These are phyloP conservation scores for Suillus hirtellus DNA, from an alignment of 768 basidiomycete species.

Conservation along the genomic window DNA sequence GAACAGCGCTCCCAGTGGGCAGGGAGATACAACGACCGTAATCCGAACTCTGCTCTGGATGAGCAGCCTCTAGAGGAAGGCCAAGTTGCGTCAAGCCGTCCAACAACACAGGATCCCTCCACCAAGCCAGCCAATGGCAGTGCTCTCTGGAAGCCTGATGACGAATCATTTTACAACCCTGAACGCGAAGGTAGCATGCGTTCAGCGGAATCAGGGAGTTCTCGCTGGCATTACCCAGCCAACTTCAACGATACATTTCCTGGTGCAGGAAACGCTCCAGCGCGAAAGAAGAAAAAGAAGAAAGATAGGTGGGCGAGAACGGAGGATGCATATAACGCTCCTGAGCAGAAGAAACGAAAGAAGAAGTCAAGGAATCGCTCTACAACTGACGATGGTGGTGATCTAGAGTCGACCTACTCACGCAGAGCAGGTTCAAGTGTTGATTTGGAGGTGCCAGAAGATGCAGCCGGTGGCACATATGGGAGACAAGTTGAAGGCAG, in stretches of 20 bases:
- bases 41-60: constrained; percentile 67
- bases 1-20: constrained; percentile 87
- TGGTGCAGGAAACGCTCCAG: constrained; percentile 40
- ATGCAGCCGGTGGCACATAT: constrained; percentile 69
- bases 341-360: constrained; percentile 57
- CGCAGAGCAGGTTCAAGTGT: constrained; percentile 36
- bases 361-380: constrained; percentile 59
- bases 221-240: constrained; percentile 84
- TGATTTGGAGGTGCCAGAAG: constrained; percentile 62
- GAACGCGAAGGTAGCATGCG: constrained; percentile 39
- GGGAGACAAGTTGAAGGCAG: constrained; percentile 23
- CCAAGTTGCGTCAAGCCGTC: constrained; percentile 45
- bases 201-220: constrained; percentile 38
- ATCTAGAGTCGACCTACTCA: constrained; percentile 34
- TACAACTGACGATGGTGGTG: constrained; percentile 36
- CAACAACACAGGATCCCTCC: constrained; percentile 14
- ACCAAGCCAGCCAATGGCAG: constrained; percentile 33
- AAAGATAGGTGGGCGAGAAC: constrained; percentile 88
- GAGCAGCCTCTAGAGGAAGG: constrained; percentile 78
- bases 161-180: constrained; percentile 71
- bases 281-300: constrained; percentile 73
- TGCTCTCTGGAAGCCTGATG: constrained; percentile 72
- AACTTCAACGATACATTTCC: constrained; percentile 67
- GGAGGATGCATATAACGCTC: constrained; percentile 70
- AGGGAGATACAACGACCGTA: constrained; percentile 79